A percentile compares a stretch with the other conserved stretches of the same genome.
Evolutionary conservation across 345 rosid genomes (phyloP).

Genomic region (Reutealis trisperma): DNA sequence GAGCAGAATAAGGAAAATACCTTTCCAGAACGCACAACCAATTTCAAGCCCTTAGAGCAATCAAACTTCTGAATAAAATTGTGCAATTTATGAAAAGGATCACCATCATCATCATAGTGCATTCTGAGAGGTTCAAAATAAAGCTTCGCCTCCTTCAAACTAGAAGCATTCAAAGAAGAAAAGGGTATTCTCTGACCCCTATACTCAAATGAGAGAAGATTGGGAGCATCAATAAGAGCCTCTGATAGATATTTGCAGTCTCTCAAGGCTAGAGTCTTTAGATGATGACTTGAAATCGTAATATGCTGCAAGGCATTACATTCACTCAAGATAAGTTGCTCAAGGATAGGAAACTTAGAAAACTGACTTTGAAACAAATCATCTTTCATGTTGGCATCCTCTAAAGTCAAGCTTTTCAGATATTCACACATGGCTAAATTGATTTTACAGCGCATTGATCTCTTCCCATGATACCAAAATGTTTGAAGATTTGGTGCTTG

Average conservation of each 20-base stretch:
- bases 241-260: slow-evolving; percentile 24
- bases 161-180: slow-evolving; percentile 30
- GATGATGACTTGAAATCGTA: slow-evolving; percentile 22
- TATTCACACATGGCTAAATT: slow-evolving; percentile 21
- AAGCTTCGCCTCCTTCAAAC: slow-evolving; percentile 39
- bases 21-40: slow-evolving; percentile 27
- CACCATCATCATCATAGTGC: not conserved
- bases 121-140: slow-evolving; percentile 10
- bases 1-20: slow-evolving; percentile 12
- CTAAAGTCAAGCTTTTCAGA: slow-evolving; percentile 34
- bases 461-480: slow-evolving; percentile 32
- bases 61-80: slow-evolving; percentile 29
- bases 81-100: slow-evolving; percentile 23
- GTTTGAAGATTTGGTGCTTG: slow-evolving; percentile 32
- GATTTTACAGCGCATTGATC: slow-evolving; percentile 8
- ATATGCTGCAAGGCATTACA: slow-evolving; percentile 26
- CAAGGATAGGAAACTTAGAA: slow-evolving; percentile 31
- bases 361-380: slow-evolving; percentile 24
- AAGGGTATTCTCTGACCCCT: slow-evolving; percentile 36
- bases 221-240: slow-evolving; percentile 33
- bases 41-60: slow-evolving; percentile 31
- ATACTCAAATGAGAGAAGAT: slow-evolving; percentile 41
- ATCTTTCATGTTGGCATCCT: slow-evolving; percentile 24
- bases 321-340: slow-evolving; percentile 31
- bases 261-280: slow-evolving; percentile 29